A percentile compares a stretch with the other conserved stretches of the same genome.
phyloP scores from a whole-genome alignment of 164 flowering plant genomes.

The Berberis thunbergii region DNA sequence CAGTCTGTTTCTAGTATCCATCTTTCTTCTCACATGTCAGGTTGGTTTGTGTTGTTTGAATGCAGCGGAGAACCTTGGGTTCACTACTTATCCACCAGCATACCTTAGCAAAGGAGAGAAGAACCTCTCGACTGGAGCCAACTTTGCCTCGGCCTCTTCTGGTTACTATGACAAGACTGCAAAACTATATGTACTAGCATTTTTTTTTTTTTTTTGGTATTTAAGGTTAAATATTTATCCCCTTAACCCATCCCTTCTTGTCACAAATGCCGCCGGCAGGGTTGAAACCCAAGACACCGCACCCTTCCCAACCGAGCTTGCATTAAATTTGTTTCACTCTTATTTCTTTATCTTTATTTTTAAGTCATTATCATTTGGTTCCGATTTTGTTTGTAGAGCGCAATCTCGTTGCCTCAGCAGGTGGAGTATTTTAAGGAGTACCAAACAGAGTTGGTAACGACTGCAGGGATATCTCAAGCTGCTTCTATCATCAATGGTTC shows the following conservation, averaged over 20 bases:
- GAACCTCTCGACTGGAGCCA: conserved; percentile 55
- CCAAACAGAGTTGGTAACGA: conserved; percentile 37
- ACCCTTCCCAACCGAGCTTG: too few species aligned
- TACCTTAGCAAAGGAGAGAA: conserved; percentile 62
- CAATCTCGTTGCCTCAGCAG: conserved; percentile 62
- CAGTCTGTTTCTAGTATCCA: background rate
- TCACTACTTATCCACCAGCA: conserved; percentile 76
- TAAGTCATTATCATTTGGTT: background rate
- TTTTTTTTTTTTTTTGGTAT: background rate
- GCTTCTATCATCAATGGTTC: conserved; percentile 43
- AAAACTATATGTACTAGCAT: conserved; percentile 39
- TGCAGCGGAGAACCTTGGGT: conserved; percentile 82
- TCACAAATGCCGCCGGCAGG: too few species aligned
- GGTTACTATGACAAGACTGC: conserved; percentile 73
- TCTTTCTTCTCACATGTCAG: background rate
- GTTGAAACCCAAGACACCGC: too few species aligned
- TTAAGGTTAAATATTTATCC: too few species aligned
- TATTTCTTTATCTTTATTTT: conserved; percentile 10
- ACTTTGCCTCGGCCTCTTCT: conserved; percentile 89
- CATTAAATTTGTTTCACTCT: background rate
- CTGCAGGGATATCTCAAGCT: conserved; percentile 53
- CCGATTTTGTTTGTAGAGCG: conserved; percentile 28
- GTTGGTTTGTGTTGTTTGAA: conserved; percentile 10
- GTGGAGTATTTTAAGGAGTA: conserved; percentile 62
- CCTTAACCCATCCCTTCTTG: too few species aligned